Conservation (phyloP, 164 flowering plant genomes). For the Vitis riparia region DNA sequence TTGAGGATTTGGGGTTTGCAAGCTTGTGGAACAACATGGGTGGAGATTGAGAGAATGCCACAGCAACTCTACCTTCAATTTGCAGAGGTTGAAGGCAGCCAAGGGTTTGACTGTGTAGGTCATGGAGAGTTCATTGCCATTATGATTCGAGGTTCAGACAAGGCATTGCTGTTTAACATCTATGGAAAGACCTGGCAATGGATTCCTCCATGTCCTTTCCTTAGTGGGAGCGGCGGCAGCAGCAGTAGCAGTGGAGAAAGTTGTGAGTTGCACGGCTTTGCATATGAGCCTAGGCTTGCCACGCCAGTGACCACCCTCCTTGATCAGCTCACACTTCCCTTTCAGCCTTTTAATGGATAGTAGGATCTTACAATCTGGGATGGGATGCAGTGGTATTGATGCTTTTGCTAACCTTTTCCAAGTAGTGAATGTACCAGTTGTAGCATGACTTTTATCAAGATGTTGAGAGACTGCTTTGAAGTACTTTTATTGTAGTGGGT, state of each 20-base stretch:
- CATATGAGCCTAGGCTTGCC: slow-evolving; percentile 70
- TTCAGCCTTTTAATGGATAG: slow-evolving; percentile 32
- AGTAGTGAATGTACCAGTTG: too few relatives aligned
- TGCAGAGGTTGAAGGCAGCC: slow-evolving; percentile 50
- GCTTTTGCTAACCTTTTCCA: too few relatives aligned
- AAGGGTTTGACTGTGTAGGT: slow-evolving; percentile 79
- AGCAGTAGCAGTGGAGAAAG: slow-evolving; percentile 7
- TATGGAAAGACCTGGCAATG: slow-evolving; percentile 69
- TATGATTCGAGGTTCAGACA: slow-evolving; percentile 43
- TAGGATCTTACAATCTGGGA: not conserved
- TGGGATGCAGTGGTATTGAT: too few relatives aligned
- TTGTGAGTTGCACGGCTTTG: slow-evolving; percentile 57
- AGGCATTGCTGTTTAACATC: slow-evolving; percentile 60
- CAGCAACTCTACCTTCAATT: slow-evolving; percentile 67
- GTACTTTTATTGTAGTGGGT: too few relatives aligned
- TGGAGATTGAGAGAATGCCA: slow-evolving; percentile 89
- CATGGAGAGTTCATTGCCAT: slow-evolving; percentile 66
- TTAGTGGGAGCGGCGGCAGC: not conserved
- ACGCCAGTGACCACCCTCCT: slow-evolving; percentile 68
- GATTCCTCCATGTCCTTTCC: slow-evolving; percentile 70
- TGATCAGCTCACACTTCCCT: slow-evolving; percentile 56
- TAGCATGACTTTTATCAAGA: too few relatives aligned
- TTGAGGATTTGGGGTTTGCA: slow-evolving; percentile 78
- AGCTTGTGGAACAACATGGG: slow-evolving; percentile 58
- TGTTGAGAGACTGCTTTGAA: too few relatives aligned